These are phyloP conservation scores for Stromatinia cepivora DNA, from an alignment of 2,329 filamentous ascomycete genomes.

Conservation along the genomic window DNA sequence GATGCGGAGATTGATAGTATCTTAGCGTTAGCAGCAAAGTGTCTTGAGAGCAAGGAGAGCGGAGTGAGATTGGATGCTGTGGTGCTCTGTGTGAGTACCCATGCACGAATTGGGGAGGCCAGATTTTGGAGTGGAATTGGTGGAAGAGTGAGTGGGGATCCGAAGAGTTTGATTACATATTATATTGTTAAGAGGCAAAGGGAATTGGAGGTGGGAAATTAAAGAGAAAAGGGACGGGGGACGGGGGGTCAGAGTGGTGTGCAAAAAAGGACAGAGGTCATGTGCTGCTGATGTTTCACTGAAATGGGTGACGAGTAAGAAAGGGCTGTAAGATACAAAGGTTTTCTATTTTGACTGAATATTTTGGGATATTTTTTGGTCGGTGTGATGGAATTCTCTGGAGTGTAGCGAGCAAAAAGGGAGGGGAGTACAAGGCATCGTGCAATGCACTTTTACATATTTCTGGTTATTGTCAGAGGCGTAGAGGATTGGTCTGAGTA, in stretches of 20 bases:
- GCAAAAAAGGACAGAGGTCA: not conserved
- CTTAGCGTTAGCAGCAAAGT: constrained; percentile 53
- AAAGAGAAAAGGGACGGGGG: no score
- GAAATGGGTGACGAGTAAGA: not conserved
- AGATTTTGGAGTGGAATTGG: constrained; percentile 69
- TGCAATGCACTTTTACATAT: constrained; percentile 1
- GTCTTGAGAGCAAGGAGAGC: constrained; percentile 60
- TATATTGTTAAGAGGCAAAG: constrained; percentile 73
- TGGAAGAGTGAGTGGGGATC: constrained; percentile 62
- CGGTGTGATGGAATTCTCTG: constrained; percentile 16
- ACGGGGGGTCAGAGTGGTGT: not conserved
- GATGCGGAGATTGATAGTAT: constrained; percentile 55
- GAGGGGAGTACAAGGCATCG: constrained; percentile 7
- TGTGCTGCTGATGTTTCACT: constrained; percentile 22
- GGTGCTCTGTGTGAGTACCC: constrained; percentile 72
- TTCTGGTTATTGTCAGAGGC: constrained; percentile 12
- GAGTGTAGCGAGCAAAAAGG: constrained; percentile 4
- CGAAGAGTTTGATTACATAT: constrained; percentile 76
- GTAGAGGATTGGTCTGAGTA: not conserved
- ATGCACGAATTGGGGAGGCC: constrained; percentile 59
- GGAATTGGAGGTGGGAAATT: constrained; percentile 44
- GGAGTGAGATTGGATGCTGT: constrained; percentile 74
- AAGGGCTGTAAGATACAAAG: not conserved
- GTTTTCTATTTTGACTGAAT: not conserved
- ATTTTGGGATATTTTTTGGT: constrained; percentile 17